Evolutionary conservation across 164 flowering plant species (phyloP).

Genomic region (Amborella trichopoda): DNA sequence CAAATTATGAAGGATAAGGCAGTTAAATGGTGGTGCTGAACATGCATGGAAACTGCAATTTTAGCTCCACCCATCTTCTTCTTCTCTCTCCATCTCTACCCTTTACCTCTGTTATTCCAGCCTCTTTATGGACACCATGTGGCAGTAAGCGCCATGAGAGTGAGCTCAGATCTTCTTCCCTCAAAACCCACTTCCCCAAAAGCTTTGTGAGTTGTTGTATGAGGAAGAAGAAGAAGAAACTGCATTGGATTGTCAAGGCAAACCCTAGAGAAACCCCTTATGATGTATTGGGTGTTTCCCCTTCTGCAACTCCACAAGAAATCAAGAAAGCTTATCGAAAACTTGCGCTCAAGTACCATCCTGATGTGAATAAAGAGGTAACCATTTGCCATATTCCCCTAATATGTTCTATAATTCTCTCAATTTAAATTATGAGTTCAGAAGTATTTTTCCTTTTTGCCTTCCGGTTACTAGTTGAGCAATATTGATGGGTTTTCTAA

Average conservation of each 20-base stretch:
- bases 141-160: conserved; percentile 14
- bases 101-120: conserved; percentile 2
- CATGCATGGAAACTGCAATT: no score
- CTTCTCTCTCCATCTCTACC: conserved; percentile 4
- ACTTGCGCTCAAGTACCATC: conserved; percentile 89
- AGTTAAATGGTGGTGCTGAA: no score
- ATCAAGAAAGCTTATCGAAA: conserved; percentile 90
- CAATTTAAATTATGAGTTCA: no score
- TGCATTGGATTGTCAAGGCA: conserved; percentile 24
- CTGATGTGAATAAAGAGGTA: conserved; percentile 95
- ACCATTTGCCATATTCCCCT: no score
- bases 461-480: no score
- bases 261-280: conserved; percentile 67
- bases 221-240: conserved; percentile 12
- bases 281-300: conserved; percentile 75
- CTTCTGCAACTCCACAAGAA: conserved; percentile 53
- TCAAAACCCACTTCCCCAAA: no score
- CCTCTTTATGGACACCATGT: conserved; percentile 18
- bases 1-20: no score
- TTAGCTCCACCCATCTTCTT: conserved; percentile 3
- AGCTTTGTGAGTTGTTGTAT: no score
- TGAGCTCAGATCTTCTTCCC: conserved; percentile 3
- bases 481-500: no score
- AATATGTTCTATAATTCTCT: no score
- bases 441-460: no score